phyloP scores from a whole-genome alignment of 1,284 basidiomycete genomes.

The Spongiforma sp. region DNA sequence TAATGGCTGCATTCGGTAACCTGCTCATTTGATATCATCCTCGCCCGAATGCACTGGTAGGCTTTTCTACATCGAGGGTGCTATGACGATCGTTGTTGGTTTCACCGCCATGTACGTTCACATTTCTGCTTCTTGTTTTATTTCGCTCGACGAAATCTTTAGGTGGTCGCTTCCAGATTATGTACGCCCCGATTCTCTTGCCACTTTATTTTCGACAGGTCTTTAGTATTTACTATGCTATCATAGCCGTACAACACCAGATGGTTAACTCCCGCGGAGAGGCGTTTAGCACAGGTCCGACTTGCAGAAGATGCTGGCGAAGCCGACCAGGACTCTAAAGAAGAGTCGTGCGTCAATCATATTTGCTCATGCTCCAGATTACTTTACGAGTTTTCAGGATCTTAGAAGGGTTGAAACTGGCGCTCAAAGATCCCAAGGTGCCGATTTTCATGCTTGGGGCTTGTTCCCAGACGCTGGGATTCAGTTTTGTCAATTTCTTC shows the following conservation, averaged over 20 bases:
- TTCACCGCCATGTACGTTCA: constrained; percentile 56
- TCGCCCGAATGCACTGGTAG: constrained; percentile 30
- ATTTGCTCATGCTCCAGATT: neutral
- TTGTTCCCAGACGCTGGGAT: neutral
- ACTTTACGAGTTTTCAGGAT: neutral
- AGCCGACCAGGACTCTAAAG: neutral
- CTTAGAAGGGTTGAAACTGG: neutral
- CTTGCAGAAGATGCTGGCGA: constrained; percentile 1
- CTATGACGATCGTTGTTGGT: constrained; percentile 60
- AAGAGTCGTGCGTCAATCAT: neutral
- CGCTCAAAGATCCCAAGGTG: neutral
- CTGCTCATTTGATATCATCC: neutral
- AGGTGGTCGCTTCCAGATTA: constrained; percentile 63
- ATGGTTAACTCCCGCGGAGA: constrained; percentile 64
- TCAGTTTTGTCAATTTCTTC: constrained; percentile 1
- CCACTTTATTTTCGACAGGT: neutral
- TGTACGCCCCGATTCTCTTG: constrained; percentile 37
- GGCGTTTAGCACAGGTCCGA: constrained; percentile 52
- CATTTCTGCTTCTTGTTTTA: neutral
- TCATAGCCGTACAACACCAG: constrained; percentile 67
- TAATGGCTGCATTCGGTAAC: neutral
- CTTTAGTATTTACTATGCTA: neutral
- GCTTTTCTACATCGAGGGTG: constrained; percentile 71
- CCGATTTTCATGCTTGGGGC: neutral
- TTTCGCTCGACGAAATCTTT: neutral